phyloP scores from a whole-genome alignment of 306 rosid species.

The Herpetospermum pedunculosum region DNA sequence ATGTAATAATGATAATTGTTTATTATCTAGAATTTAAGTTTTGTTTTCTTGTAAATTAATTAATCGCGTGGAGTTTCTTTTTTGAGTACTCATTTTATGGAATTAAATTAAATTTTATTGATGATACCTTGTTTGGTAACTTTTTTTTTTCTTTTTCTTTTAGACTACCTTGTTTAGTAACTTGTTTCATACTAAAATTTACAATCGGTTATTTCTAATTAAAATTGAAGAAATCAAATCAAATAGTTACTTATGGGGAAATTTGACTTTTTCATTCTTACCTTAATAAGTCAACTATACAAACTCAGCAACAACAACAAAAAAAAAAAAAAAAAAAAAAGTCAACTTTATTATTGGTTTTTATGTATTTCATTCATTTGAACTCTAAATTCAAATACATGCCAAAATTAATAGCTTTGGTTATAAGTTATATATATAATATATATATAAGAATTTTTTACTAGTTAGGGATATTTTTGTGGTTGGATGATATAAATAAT shows the following conservation, averaged over 20 bases:
- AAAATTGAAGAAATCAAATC: not conserved
- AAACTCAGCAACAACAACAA: too few relatives aligned
- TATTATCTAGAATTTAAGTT: not conserved
- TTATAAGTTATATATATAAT: too few relatives aligned
- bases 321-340: too few relatives aligned
- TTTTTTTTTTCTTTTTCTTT: too few relatives aligned
- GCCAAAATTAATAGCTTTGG: too few relatives aligned
- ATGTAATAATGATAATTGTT: not conserved
- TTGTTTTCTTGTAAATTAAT: not conserved
- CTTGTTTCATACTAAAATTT: not conserved
- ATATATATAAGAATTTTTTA: too few relatives aligned
- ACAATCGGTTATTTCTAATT: not conserved
- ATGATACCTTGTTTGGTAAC: not conserved
- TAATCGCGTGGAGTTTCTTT: not conserved
- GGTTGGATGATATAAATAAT: too few relatives aligned
- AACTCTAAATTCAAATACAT: too few relatives aligned
- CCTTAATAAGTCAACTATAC: not conserved
- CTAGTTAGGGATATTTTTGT: too few relatives aligned
- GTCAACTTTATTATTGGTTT: too few relatives aligned
- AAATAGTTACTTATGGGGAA: not conserved
- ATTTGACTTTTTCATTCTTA: not conserved
- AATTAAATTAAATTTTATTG: not conserved
- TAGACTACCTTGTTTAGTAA: not conserved
- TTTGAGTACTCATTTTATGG: not conserved
- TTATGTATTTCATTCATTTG: too few relatives aligned